Evolutionary conservation across 2,329 filamentous ascomycete species (phyloP).

Genomic region (Furcasterigmium sp.): DNA sequence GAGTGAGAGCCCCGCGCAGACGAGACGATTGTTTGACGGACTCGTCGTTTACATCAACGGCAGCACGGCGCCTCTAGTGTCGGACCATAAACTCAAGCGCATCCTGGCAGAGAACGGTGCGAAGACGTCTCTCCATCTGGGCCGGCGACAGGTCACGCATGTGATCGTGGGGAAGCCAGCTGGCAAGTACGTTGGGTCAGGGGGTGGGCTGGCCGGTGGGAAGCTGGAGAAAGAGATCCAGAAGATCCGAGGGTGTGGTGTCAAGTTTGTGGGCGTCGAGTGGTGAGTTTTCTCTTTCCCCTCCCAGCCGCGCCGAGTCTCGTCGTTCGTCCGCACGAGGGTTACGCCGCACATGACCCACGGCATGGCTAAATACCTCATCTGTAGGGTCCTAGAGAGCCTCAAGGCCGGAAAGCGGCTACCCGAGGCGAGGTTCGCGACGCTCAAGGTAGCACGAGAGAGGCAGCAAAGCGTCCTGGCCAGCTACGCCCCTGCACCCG

Average conservation of each 20-base stretch:
- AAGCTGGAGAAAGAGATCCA: conserved; percentile 81
- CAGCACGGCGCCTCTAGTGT: conserved; percentile 73
- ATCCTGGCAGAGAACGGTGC: conserved; percentile 72
- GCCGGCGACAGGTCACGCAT: conserved; percentile 73
- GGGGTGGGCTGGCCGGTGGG: conserved; percentile 68
- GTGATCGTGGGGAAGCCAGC: conserved; percentile 69
- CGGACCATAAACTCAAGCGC: conserved; percentile 81
- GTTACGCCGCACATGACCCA: background rate
- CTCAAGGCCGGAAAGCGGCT: conserved; percentile 70
- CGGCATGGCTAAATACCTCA: background rate
- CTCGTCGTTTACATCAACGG: conserved; percentile 83
- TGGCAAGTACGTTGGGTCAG: conserved; percentile 45
- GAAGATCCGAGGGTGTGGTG: conserved; percentile 58
- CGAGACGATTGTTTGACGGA: conserved; percentile 57
- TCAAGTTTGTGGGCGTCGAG: conserved; percentile 76
- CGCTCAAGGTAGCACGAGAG: conserved; percentile 54
- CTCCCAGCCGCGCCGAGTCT: background rate
- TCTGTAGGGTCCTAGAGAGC: conserved; percentile 70
- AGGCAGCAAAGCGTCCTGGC: conserved; percentile 61
- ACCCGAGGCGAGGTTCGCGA: conserved; percentile 67
- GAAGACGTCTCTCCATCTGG: conserved; percentile 63
- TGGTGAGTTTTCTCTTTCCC: conserved; percentile 50
- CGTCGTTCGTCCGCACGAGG: background rate
- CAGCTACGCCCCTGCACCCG: conserved; percentile 25
- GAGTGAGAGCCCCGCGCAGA: conserved; percentile 16